Conservation (phyloP, 139 green algal genomes). For the Desmodesmus armatus region DNA sequence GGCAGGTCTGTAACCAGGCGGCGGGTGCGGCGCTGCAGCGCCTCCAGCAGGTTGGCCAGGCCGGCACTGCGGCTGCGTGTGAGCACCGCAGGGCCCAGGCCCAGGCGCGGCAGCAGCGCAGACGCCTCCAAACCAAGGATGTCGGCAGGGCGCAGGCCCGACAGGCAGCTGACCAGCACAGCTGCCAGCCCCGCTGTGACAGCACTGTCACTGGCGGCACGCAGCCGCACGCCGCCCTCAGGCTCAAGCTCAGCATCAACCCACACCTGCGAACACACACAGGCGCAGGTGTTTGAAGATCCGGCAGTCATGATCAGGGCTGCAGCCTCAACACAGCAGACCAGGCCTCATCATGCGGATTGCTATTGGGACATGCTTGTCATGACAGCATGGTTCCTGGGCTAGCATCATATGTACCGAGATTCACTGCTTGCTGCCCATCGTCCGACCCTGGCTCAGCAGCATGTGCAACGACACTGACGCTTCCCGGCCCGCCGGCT, state of each 20-base stretch:
- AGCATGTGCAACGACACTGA: not conserved
- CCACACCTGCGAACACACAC: constrained; percentile 78
- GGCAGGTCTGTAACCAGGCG: constrained; percentile 65
- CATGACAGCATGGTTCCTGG: not conserved
- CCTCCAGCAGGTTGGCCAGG: constrained; percentile 90
- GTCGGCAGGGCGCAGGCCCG: constrained; percentile 74
- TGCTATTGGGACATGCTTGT: not conserved
- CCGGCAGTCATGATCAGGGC: not conserved
- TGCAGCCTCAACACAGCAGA: no score
- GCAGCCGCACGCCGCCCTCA: constrained; percentile 64
- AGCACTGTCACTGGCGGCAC: constrained; percentile 80
- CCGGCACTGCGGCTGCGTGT: constrained; percentile 81
- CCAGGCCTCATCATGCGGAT: not conserved
- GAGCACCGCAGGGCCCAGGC: constrained; percentile 69
- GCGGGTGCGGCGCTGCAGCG: constrained; percentile 69
- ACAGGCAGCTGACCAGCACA: constrained; percentile 72
- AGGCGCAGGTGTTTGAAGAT: not conserved
- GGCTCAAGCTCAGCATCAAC: constrained; percentile 68
- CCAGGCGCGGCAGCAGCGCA: constrained; percentile 49
- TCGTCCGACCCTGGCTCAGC: not conserved
- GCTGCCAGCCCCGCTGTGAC: constrained; percentile 81
- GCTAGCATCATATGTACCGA: no score
- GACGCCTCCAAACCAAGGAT: constrained; percentile 62
- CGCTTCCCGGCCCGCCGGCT: not conserved
- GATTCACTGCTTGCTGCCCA: no score